Evolutionary conservation across 1,139 yeast species (phyloP), one percentile per base, ranked within the genome.

Genomic region (Debaryomyces psychrophilus): DNA sequence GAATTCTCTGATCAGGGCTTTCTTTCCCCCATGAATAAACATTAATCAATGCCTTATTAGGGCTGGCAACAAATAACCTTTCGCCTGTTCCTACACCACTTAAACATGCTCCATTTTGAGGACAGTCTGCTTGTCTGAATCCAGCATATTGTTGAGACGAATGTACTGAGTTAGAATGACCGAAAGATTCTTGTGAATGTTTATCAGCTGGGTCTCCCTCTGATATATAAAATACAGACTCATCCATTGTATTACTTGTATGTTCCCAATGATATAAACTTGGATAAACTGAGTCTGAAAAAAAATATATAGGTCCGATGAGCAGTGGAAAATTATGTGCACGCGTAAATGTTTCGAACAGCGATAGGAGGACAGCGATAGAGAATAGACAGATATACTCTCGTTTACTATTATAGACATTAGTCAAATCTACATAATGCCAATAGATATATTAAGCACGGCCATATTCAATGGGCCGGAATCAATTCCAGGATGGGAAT

Each of bases 1-100:
- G 95, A 36, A 92, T 76, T 55, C 87, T 78, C 64, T 92, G 97
- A 51, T 86, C 90, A 1, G 88, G 82, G 8, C 88, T 77, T 59
- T 93, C 98, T 60, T 88, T 87, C 5, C 87, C 85, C 74, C 85
- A 81, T 2, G 82, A 68, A 61, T 90, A 92, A 1, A 87, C 86
- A 53, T 86, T 84, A 31, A 92, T 68, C 47, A 89, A 67, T 0
- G 97, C 93, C 59, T 86, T 88, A 40, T 77, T 80, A 18, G 75
- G 70, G 49, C 86, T 84, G 1, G 90, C 87, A 7, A 82, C 82
- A 49, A 87, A 76, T 14, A 83, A 64, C 44, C 80, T 68, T 49
- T 76, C 76, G 7, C 77, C 75, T 3, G 61, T 54, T 2, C 79
- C 78, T 25, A 66, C 53, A 2, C 79, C 79, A 6, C 80, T 72